These are phyloP conservation scores for Hevea brasiliensis DNA, from an alignment of 345 rosid species.

Conservation along the genomic window DNA sequence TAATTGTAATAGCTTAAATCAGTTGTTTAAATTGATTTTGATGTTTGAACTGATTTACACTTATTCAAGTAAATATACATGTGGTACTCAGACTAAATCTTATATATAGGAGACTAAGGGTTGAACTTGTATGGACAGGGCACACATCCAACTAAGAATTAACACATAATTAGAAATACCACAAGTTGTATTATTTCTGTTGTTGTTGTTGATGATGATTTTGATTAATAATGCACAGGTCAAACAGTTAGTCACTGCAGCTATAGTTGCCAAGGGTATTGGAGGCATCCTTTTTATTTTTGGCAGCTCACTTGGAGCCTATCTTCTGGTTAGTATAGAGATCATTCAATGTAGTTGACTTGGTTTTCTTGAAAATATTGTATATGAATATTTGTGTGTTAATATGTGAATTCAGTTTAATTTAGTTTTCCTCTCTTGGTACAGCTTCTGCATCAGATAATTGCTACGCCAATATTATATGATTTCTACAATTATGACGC, in stretches of 20 bases:
- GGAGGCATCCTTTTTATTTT: slow-evolving; percentile 75
- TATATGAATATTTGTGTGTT: not conserved
- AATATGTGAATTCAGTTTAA: not conserved
- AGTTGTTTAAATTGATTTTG: not conserved
- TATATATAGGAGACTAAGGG: not conserved
- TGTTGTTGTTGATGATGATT: not conserved
- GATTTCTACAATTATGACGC: slow-evolving; percentile 30
- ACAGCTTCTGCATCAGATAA: slow-evolving; percentile 24
- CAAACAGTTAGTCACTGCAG: slow-evolving; percentile 20
- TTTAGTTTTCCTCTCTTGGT: not conserved
- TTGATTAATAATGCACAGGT: not conserved
- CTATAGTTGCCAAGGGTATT: slow-evolving; percentile 51
- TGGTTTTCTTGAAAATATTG: not conserved
- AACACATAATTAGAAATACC: not conserved
- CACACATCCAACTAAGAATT: not conserved
- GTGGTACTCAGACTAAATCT: not conserved
- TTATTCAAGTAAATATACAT: not conserved
- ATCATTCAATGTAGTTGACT: not conserved
- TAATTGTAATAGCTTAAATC: not conserved
- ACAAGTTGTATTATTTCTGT: not conserved
- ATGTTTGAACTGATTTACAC: not conserved
- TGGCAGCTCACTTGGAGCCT: slow-evolving; percentile 69
- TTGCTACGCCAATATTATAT: slow-evolving; percentile 20
- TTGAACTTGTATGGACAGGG: not conserved
- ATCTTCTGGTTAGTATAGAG: slow-evolving; percentile 57